A percentile compares a stretch with the other conserved stretches of the same genome.
phyloP scores from a whole-genome alignment of 2,329 filamentous ascomycete genomes.

The Diaporthe australafricana region DNA sequence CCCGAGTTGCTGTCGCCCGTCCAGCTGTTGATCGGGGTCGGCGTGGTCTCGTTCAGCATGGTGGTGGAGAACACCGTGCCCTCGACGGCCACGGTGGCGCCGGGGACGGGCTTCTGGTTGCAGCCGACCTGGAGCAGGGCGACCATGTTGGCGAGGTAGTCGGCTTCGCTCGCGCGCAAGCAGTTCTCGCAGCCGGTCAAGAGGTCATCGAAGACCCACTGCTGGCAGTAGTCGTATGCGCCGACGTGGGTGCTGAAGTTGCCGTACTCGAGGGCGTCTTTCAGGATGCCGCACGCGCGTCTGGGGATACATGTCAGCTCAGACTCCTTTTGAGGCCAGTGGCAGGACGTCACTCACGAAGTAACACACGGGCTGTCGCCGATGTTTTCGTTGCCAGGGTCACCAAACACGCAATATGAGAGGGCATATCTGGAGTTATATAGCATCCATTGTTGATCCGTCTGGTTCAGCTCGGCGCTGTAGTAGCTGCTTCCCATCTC shows the following conservation, averaged over 20 bases:
- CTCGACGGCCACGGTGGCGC: slow-evolving; percentile 59
- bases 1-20: slow-evolving; percentile 56
- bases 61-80: slow-evolving; percentile 64
- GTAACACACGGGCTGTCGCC: slow-evolving; percentile 63
- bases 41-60: slow-evolving; percentile 61
- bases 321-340: not conserved
- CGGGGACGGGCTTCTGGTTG: slow-evolving; percentile 60
- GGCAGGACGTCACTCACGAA: slow-evolving; percentile 51
- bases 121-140: slow-evolving; percentile 68
- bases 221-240: slow-evolving; percentile 65
- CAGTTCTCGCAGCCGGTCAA: slow-evolving; percentile 65
- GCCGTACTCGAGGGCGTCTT: slow-evolving; percentile 59
- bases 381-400: slow-evolving; percentile 54
- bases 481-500: slow-evolving; percentile 61
- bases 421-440: slow-evolving; percentile 70
- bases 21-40: slow-evolving; percentile 54
- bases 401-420: slow-evolving; percentile 66
- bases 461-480: slow-evolving; percentile 51
- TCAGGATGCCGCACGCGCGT: slow-evolving; percentile 63
- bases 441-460: slow-evolving; percentile 65
- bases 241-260: slow-evolving; percentile 59
- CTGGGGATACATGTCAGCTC: slow-evolving; percentile 50
- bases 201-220: slow-evolving; percentile 61
- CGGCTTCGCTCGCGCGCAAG: slow-evolving; percentile 48
- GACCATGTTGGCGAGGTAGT: slow-evolving; percentile 66